Base-by-base conservation (phyloP, 805 yeast genomes). In the Kodamaea fukazawae region DNA sequence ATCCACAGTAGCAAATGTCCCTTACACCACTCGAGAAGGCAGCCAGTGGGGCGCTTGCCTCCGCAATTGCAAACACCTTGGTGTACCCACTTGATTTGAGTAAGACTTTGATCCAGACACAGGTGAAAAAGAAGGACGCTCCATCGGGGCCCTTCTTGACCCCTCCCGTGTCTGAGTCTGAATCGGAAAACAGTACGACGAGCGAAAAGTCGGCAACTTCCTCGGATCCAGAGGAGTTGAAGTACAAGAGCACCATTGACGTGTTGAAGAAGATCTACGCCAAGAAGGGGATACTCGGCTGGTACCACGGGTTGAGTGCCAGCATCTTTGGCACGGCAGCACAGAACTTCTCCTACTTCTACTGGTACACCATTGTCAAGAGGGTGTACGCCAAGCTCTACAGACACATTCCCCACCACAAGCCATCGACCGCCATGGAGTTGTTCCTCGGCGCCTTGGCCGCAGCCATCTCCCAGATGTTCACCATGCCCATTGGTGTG, bases 11-110 rank as follows among this genome's bases (percentile, higher is more conserved):
- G 29, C 14, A 26, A 15, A 76, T 76, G 81, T 66, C 77, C 5
- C 71, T 75, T 35, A 55, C 81, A n/a, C 83, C 86, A 6, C 64
- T 86, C 54, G 95, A 87, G 48, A 78, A 80, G 53, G 96, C 96
- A 0, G 72, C 85, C 11, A 79, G 86, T 36, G 96, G 95, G 0
- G 87, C 95, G 0, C 69, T 83, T 34, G 93, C 95, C 7, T 86
- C 95, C 1, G 82, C 81, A 15, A 58, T 84, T 36, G 95, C 96
- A 29, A 87, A 85, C 62, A 66, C 86, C 6, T 68, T 79, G 31
- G 90, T 87, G 1, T 87, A 87, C 54, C 96, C 96, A 0, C 62
- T 87, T 32, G 96, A 87, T 55, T 66, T 87, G 53, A 75, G 84
- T 45, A 86, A 86, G 56, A 84, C 93, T 0, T 68, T 81, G 43